These are phyloP conservation scores for Phytophthora gonapodyides DNA, from an alignment of 352 stramenopile genomes.

Conservation along the genomic window DNA sequence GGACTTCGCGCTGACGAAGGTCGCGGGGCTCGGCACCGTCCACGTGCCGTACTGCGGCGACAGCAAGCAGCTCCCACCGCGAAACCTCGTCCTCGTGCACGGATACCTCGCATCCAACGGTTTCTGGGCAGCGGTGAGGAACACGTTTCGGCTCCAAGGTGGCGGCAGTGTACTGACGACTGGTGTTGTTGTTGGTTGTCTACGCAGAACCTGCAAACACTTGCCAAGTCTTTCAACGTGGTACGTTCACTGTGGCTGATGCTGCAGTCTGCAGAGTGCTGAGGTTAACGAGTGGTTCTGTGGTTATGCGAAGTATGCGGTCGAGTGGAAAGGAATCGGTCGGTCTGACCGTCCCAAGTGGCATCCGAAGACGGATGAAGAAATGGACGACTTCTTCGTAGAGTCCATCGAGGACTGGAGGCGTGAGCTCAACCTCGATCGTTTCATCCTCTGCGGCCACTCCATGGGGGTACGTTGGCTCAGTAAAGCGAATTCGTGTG, in stretches of 20 bases:
- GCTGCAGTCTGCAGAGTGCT: not conserved
- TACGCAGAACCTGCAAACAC: constrained; percentile 66
- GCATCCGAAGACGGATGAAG: constrained; percentile 62
- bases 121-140: constrained; percentile 71
- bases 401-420: constrained; percentile 81
- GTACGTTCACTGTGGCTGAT: constrained; percentile 32
- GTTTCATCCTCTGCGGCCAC: constrained; percentile 75
- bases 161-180: not conserved
- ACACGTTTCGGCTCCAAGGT: not conserved
- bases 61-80: constrained; percentile 46
- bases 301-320: constrained; percentile 57
- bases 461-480: constrained; percentile 78
- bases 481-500: not conserved
- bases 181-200: constrained; percentile 2
- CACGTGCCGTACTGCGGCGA: constrained; percentile 80
- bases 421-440: constrained; percentile 61
- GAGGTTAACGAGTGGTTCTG: not conserved
- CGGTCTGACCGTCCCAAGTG: constrained; percentile 70
- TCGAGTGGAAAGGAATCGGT: constrained; percentile 84
- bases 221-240: constrained; percentile 83
- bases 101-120: constrained; percentile 79
- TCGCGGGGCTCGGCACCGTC: constrained; percentile 72
- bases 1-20: constrained; percentile 55
- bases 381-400: constrained; percentile 83
- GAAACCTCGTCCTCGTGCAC: constrained; percentile 75